A percentile compares a stretch with the other conserved stretches of the same genome.
These are phyloP conservation scores for Darksidea phi DNA, from an alignment of 495 filamentous ascomycete species.

Conservation along the genomic window DNA sequence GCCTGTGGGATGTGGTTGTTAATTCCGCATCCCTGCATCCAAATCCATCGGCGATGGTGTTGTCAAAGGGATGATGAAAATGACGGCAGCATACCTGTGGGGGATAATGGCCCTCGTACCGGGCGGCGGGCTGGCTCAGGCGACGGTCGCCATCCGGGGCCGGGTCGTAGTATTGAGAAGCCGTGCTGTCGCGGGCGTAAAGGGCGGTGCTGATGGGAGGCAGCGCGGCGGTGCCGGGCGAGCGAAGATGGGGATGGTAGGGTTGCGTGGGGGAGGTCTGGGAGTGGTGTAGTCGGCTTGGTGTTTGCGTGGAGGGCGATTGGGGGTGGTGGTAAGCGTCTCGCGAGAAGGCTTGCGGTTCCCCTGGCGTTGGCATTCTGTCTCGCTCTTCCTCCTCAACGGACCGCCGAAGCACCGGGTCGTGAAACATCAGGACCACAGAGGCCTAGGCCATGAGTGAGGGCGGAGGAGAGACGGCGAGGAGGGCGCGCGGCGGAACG, in stretches of 20 bases:
- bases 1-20: conserved; percentile 20
- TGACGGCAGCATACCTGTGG: conserved; percentile 37
- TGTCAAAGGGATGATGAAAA: background rate
- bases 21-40: conserved; percentile 19
- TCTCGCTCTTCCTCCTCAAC: conserved; percentile 39
- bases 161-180: conserved; percentile 52
- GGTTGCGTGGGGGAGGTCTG: conserved; percentile 24
- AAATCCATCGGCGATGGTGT: background rate
- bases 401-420: conserved; percentile 34
- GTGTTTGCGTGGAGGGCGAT: conserved; percentile 38
- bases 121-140: conserved; percentile 35
- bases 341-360: background rate
- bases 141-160: conserved; percentile 44
- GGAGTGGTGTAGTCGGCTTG: conserved; percentile 9
- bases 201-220: conserved; percentile 39
- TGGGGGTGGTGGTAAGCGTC: conserved; percentile 31
- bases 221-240: conserved; percentile 39
- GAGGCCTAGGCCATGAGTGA: conserved; percentile 1
- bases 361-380: conserved; percentile 31
- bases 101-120: conserved; percentile 43
- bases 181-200: conserved; percentile 36
- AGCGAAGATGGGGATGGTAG: conserved; percentile 30
- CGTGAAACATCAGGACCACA: conserved; percentile 22
- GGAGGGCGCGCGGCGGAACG: too few relatives aligned
- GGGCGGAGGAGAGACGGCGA: background rate